Conservation (phyloP, 139 green algal species). For the Ettlia oleoabundans region DNA sequence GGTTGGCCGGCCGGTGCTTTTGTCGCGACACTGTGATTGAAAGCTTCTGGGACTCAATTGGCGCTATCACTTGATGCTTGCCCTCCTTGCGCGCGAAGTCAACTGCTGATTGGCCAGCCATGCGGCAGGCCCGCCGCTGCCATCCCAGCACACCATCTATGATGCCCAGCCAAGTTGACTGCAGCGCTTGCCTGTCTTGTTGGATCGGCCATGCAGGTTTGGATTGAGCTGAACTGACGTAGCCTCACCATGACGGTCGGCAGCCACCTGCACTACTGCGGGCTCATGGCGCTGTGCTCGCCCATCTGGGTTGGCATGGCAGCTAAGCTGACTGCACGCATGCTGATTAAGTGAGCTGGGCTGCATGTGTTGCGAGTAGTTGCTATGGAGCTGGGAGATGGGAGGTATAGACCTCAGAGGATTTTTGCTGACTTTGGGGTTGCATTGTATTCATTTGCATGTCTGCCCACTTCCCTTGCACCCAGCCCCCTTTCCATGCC, state of each 20-base stretch:
- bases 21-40: too few relatives aligned
- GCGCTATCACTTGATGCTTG: too few relatives aligned
- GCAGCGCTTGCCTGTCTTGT: too few relatives aligned
- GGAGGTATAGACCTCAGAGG: too few relatives aligned
- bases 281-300: conserved; percentile 1
- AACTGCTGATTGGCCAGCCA: too few relatives aligned
- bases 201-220: neutral
- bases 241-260: neutral
- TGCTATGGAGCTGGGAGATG: too few relatives aligned
- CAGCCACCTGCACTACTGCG: conserved; percentile 1
- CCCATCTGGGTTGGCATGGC: neutral
- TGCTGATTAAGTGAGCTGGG: conserved; percentile 1
- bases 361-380: neutral
- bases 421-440: too few relatives aligned
- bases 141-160: neutral
- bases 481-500: neutral
- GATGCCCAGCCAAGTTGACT: neutral
- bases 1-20: too few relatives aligned
- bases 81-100: too few relatives aligned
- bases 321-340: neutral
- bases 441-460: too few relatives aligned
- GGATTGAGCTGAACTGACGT: too few relatives aligned
- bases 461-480: neutral
- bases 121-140: neutral
- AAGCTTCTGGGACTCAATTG: too few relatives aligned